Percentiles rank a stretch among this genome's conserved stretches.
Conservation (phyloP, 768 basidiomycete genomes). For the Lactarius vividus region DNA sequence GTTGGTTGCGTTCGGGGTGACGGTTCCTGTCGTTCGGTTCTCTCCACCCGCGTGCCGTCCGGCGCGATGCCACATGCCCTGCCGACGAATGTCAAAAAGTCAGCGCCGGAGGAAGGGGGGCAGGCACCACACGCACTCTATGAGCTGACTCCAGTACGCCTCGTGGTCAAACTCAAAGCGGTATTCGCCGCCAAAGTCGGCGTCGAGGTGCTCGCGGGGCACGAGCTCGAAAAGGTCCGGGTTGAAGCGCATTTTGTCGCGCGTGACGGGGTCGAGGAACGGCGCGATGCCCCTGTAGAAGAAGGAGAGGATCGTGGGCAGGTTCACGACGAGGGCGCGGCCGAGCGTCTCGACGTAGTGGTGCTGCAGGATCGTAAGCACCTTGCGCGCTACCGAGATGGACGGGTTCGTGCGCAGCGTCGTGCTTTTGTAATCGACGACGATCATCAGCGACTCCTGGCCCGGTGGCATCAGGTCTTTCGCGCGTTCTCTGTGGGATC, state of each 20-base stretch:
- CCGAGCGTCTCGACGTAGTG: constrained; percentile 90
- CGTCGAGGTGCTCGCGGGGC: constrained; percentile 71
- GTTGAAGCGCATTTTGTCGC: constrained; percentile 93
- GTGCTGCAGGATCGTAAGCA: constrained; percentile 75
- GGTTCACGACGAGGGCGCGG: constrained; percentile 77
- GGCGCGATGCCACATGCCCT: constrained; percentile 35
- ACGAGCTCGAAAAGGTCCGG: constrained; percentile 76
- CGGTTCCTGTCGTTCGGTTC: neutral
- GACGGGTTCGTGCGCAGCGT: constrained; percentile 84
- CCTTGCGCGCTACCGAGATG: constrained; percentile 74
- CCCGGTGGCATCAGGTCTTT: constrained; percentile 86
- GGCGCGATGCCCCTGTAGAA: constrained; percentile 84
- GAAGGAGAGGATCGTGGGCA: constrained; percentile 69
- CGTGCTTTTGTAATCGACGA: constrained; percentile 83
- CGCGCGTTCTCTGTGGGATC: constrained; percentile 66
- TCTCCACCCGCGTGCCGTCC: constrained; percentile 33
- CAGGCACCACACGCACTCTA: constrained; percentile 46
- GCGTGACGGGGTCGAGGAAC: constrained; percentile 83
- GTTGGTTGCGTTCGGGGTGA: constrained; percentile 1
- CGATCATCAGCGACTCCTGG: constrained; percentile 77
- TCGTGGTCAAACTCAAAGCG: constrained; percentile 70
- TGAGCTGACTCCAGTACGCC: constrained; percentile 76
- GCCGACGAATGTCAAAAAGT: neutral
- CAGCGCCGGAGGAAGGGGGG: neutral
- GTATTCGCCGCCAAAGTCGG: constrained; percentile 78